Conservation (phyloP, 257 asterid genomes). For the Solanum gandarillasii region DNA sequence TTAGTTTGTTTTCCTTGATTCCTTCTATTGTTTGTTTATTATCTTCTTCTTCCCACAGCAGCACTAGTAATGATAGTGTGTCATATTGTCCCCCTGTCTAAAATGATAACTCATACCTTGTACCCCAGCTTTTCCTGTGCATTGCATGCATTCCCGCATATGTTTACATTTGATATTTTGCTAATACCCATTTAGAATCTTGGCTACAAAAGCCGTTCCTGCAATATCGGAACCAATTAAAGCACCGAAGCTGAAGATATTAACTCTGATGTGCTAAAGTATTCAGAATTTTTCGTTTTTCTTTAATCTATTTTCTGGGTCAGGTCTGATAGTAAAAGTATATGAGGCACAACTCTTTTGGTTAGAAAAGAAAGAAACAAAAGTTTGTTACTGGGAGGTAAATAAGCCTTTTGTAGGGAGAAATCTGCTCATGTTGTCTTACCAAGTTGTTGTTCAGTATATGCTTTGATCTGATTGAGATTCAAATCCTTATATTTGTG, state of each 20-base stretch:
- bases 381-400: not conserved
- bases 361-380: not conserved
- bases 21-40: not conserved
- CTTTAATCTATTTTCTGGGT: not conserved
- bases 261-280: not conserved
- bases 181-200: not conserved
- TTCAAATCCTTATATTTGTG: not conserved
- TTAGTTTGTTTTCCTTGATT: not conserved
- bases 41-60: not conserved
- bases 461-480: not conserved
- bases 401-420: not conserved
- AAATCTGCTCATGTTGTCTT: not conserved
- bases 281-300: not conserved
- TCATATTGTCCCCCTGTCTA: not conserved
- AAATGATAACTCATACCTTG: not conserved
- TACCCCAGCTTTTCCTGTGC: not conserved
- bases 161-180: not conserved
- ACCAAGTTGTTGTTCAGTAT: not conserved
- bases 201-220: not conserved
- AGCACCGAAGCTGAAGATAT: not conserved
- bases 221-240: not conserved
- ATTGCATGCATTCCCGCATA: not conserved
- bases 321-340: not conserved
- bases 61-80: not conserved
- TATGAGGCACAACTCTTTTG: not conserved